phyloP scores from a whole-genome alignment of 139 green algal genomes.

The Nannochloris sp. region DNA sequence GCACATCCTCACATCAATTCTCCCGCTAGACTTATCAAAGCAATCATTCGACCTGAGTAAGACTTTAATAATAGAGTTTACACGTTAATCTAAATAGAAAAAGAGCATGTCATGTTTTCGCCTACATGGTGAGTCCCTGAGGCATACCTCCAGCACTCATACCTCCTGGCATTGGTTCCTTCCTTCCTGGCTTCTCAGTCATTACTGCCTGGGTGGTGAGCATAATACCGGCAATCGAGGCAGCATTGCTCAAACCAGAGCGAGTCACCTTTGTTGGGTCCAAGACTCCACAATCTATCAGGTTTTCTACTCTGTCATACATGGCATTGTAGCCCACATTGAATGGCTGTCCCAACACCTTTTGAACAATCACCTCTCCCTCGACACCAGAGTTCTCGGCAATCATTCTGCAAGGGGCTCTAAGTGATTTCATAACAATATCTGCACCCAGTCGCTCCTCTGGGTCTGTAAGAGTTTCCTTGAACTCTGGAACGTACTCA shows the following conservation, averaged over 20 bases:
- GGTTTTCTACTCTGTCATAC: constrained; percentile 56
- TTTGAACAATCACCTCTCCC: constrained; percentile 84
- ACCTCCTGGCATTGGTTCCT: constrained; percentile 21
- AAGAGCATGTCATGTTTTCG: neutral
- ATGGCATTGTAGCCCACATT: constrained; percentile 90
- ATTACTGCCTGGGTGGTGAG: constrained; percentile 97
- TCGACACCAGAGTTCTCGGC: constrained; percentile 86
- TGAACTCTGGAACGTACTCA: constrained; percentile 74
- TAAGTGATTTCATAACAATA: constrained; percentile 86
- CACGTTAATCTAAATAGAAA: neutral
- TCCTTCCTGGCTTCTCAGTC: constrained; percentile 63
- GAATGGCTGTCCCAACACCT: constrained; percentile 74
- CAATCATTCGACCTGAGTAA: neutral
- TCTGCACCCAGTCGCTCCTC: constrained; percentile 91
- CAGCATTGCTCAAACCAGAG: constrained; percentile 79
- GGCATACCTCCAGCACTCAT: constrained; percentile 62
- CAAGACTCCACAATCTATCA: constrained; percentile 83
- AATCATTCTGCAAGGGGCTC: constrained; percentile 54
- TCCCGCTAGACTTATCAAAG: constrained; percentile 41
- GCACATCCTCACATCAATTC: constrained; percentile 48
- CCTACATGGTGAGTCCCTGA: constrained; percentile 71
- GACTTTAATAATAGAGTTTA: constrained; percentile 10
- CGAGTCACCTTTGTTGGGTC: constrained; percentile 96
- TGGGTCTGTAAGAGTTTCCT: constrained; percentile 55
- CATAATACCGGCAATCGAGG: constrained; percentile 96